phyloP scores from a whole-genome alignment of 2,329 filamentous ascomycete species.

The Colletotrichum kahawae region DNA sequence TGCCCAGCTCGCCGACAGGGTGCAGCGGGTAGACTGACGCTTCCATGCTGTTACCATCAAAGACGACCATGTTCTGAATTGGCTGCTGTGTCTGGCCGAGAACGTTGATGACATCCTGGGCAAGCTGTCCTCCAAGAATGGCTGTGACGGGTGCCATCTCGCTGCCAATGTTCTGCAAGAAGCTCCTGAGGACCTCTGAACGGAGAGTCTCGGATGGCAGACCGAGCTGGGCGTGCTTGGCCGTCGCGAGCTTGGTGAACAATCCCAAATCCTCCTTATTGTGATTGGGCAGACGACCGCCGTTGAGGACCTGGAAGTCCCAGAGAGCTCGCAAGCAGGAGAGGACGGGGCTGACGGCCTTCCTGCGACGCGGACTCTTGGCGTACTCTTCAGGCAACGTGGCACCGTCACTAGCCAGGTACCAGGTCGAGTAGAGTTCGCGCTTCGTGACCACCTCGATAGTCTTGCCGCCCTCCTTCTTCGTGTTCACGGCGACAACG shows the following conservation, averaged over 20 bases:
- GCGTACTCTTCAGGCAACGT: constrained; percentile 72
- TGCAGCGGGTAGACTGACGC: constrained; percentile 84
- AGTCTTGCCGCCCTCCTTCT: constrained; percentile 71
- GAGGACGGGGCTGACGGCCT: constrained; percentile 81
- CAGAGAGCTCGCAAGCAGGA: constrained; percentile 89
- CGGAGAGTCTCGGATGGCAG: constrained; percentile 71
- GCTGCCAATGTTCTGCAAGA: constrained; percentile 83
- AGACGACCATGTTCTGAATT: constrained; percentile 92
- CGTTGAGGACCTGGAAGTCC: constrained; percentile 74
- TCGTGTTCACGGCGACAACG: constrained; percentile 74
- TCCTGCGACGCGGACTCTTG: constrained; percentile 69
- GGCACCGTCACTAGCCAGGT: constrained; percentile 80
- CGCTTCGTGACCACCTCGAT: constrained; percentile 90
- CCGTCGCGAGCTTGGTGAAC: constrained; percentile 80
- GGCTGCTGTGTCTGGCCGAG: constrained; percentile 90
- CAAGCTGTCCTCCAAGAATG: constrained; percentile 86
- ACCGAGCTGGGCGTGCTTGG: constrained; percentile 77
- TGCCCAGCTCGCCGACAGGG: constrained; percentile 64
- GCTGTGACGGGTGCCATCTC: constrained; percentile 89
- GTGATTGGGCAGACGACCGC: constrained; percentile 58
- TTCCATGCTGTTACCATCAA: constrained; percentile 83
- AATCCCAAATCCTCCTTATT: constrained; percentile 69
- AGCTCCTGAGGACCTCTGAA: constrained; percentile 78
- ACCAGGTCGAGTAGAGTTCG: constrained; percentile 87
- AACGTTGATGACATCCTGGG: constrained; percentile 97